These are phyloP conservation scores for Teunomyces panamensis DNA, from an alignment of 805 yeast species.

Conservation along the genomic window DNA sequence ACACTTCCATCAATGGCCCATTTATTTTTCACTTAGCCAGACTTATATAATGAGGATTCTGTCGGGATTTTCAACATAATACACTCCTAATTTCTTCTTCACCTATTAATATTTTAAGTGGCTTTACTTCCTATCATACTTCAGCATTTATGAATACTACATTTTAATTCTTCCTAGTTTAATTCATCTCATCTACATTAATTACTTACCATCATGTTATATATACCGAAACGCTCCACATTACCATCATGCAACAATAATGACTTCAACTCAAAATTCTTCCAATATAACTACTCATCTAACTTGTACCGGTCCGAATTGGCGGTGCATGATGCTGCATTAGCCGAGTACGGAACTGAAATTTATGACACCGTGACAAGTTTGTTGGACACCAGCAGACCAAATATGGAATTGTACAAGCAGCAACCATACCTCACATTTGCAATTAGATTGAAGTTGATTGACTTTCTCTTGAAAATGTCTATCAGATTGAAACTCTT, in stretches of 20 bases:
- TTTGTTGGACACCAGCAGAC: constrained; percentile 36
- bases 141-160: constrained; percentile 1
- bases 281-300: constrained; percentile 50
- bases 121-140: background rate
- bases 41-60: background rate
- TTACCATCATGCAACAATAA: background rate
- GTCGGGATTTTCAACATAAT: background rate
- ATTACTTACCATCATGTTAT: background rate
- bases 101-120: background rate
- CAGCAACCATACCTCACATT: constrained; percentile 87
- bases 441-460: constrained; percentile 66
- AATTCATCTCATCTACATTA: background rate
- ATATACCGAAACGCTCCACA: background rate
- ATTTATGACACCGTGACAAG: constrained; percentile 38
- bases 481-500: constrained; percentile 61
- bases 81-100: background rate
- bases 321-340: constrained; percentile 39
- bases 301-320: constrained; percentile 50
- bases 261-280: constrained; percentile 12
- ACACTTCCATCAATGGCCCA: background rate
- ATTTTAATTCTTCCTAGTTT: background rate
- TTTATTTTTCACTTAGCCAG: background rate
- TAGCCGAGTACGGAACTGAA: constrained; percentile 54
- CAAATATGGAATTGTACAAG: constrained; percentile 57
- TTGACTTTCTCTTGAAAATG: constrained; percentile 79